These are phyloP conservation scores for Dactylella cylindrospora DNA, from an alignment of 2,329 filamentous ascomycete species.

Conservation along the genomic window DNA sequence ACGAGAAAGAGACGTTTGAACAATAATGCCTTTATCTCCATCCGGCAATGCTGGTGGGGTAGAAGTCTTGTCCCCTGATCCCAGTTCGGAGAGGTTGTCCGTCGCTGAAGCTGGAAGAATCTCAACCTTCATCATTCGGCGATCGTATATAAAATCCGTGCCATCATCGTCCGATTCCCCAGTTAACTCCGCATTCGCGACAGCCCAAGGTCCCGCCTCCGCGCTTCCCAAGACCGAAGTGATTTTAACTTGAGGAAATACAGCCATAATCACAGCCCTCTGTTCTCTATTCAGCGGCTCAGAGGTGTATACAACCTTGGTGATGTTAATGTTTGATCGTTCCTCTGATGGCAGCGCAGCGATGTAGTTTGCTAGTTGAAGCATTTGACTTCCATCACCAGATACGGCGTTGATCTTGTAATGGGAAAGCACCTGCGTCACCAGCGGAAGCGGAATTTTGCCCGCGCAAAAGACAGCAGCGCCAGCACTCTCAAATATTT, in stretches of 20 bases:
- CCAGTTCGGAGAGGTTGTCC: background rate
- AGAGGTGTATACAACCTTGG: conserved; percentile 56
- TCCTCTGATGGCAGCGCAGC: conserved; percentile 49
- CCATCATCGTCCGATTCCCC: conserved; percentile 39
- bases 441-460: conserved; percentile 45
- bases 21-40: conserved; percentile 52
- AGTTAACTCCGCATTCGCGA: conserved; percentile 50
- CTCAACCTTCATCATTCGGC: conserved; percentile 52
- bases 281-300: conserved; percentile 51
- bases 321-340: conserved; percentile 48
- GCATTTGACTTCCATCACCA: conserved; percentile 53
- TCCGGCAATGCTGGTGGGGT: conserved; percentile 46
- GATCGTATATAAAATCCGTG: conserved; percentile 54
- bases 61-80: background rate
- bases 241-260: conserved; percentile 47
- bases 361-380: conserved; percentile 52
- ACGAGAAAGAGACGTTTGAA: conserved; percentile 54
- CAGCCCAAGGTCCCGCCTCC: conserved; percentile 54
- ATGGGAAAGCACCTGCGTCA: conserved; percentile 49
- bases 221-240: conserved; percentile 54
- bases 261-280: conserved; percentile 49
- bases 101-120: conserved; percentile 48
- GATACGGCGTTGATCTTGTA: conserved; percentile 53
- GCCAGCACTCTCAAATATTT: conserved; percentile 54
- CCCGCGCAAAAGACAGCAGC: conserved; percentile 52